Percentiles rank a stretch among this genome's conserved stretches.
These are phyloP conservation scores for Sporothrix curviconia DNA, from an alignment of 2,329 filamentous ascomycete species.

Conservation along the genomic window DNA sequence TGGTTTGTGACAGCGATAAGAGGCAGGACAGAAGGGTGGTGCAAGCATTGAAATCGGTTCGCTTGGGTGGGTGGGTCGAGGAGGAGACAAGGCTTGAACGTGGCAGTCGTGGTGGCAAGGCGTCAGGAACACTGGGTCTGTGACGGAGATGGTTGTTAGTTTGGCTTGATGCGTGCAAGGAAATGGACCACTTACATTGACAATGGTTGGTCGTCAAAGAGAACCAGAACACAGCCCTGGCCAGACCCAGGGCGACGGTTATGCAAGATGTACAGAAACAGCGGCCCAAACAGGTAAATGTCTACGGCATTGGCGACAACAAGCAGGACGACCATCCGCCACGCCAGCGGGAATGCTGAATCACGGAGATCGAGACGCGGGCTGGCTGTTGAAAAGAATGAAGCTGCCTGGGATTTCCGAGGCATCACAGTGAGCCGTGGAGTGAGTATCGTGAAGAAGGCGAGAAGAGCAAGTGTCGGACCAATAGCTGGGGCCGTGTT, in stretches of 20 bases:
- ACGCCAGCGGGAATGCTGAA: not conserved
- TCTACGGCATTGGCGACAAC: not conserved
- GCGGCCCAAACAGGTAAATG: not conserved
- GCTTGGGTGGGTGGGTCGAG: not conserved
- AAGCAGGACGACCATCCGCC: not conserved
- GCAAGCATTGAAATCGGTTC: not conserved
- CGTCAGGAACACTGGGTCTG: conserved; percentile 4
- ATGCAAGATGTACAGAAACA: not conserved
- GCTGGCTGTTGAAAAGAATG: not conserved
- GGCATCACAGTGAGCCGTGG: not conserved
- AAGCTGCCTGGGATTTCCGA: not conserved
- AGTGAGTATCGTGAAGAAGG: not conserved
- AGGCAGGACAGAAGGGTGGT: not conserved
- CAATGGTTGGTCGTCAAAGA: no score
- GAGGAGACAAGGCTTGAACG: conserved; percentile 8
- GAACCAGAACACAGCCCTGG: conserved; percentile 32
- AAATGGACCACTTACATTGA: no score
- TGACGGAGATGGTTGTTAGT: conserved; percentile 23
- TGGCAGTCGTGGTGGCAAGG: not conserved
- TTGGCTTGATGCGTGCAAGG: no score
- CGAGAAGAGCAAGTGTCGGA: not conserved
- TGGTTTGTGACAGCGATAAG: not conserved
- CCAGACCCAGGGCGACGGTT: conserved; percentile 22
- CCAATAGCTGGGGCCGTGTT: not conserved
- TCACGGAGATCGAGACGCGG: not conserved